A percentile compares a stretch with the other conserved stretches of the same genome.
These are phyloP conservation scores for Aspergillus latus DNA, from an alignment of 2,329 filamentous ascomycete species.

Conservation along the genomic window DNA sequence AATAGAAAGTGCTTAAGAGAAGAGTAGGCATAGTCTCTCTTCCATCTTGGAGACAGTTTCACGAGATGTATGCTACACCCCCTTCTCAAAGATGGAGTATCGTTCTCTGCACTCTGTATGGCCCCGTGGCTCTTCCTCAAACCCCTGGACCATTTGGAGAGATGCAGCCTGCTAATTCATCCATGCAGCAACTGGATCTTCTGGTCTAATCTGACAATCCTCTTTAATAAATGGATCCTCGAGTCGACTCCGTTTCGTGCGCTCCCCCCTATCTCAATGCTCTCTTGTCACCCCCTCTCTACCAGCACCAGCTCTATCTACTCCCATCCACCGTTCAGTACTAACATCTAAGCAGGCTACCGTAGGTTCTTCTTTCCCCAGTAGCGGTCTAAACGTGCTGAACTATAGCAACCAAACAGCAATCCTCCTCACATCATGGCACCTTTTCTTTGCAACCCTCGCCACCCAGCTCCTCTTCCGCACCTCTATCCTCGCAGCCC, in stretches of 20 bases:
- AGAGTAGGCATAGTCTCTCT: too few species aligned
- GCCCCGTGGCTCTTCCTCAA: too few species aligned
- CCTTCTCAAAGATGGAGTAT: constrained; percentile 12
- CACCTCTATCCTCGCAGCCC: constrained; percentile 80
- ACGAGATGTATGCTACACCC: not conserved
- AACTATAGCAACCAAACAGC: constrained; percentile 24
- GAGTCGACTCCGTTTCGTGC: constrained; percentile 77
- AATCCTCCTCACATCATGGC: constrained; percentile 82
- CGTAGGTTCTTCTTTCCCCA: constrained; percentile 11
- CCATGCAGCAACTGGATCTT: constrained; percentile 21
- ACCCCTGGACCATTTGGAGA: too few species aligned
- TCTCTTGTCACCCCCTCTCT: not conserved
- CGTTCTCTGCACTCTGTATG: constrained; percentile 1
- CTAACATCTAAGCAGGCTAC: constrained; percentile 14
- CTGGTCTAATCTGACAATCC: constrained; percentile 53
- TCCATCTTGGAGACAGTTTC: too few species aligned
- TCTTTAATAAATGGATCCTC: constrained; percentile 98
- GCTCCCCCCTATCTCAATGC: constrained; percentile 27
- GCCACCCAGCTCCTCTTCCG: constrained; percentile 89
- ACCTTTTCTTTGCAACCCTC: constrained; percentile 82
- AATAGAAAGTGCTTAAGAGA: too few species aligned
- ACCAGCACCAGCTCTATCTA: not conserved
- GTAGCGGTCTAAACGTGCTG: not conserved
- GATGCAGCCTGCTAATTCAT: not conserved
- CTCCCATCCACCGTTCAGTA: not conserved